Evolutionary conservation across 768 basidiomycete genomes (phyloP).

Genomic region (Suillus subaureus): DNA sequence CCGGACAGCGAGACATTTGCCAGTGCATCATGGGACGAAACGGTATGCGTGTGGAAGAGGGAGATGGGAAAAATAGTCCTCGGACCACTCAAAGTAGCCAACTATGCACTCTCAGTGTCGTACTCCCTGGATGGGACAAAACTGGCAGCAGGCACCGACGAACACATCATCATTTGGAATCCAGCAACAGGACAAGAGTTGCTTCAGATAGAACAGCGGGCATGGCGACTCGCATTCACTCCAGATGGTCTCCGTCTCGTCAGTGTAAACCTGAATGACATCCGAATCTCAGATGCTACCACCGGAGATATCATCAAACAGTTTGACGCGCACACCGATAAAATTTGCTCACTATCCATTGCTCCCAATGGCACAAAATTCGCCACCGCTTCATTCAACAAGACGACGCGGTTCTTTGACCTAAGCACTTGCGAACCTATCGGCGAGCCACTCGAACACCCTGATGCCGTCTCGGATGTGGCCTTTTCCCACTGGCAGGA

Average conservation of each 20-base stretch:
- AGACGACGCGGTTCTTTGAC: background rate
- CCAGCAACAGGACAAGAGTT: background rate
- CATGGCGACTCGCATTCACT: too few species aligned
- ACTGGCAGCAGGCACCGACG: slow-evolving; percentile 10
- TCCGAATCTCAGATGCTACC: background rate
- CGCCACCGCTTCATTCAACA: background rate
- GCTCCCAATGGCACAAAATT: background rate
- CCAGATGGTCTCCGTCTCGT: background rate
- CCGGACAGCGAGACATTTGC: background rate
- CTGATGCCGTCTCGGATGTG: background rate
- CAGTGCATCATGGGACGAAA: background rate
- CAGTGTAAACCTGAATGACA: rapidly evolving
- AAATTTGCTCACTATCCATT: background rate
- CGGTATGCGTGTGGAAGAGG: background rate
- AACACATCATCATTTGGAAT: slow-evolving; percentile 7
- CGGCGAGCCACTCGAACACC: background rate
- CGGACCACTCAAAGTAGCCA: too few species aligned
- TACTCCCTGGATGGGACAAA: background rate
- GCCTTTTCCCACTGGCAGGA: background rate
- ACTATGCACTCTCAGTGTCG: too few species aligned
- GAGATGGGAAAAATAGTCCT: background rate
- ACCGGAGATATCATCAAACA: background rate
- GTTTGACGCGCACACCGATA: background rate
- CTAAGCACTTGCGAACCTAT: background rate
- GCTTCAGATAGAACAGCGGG: background rate